A percentile compares a stretch with the other conserved stretches of the same genome.
These are phyloP conservation scores for Arachnopeziza araneosa DNA, from an alignment of 2,329 filamentous ascomycete species.

Conservation along the genomic window DNA sequence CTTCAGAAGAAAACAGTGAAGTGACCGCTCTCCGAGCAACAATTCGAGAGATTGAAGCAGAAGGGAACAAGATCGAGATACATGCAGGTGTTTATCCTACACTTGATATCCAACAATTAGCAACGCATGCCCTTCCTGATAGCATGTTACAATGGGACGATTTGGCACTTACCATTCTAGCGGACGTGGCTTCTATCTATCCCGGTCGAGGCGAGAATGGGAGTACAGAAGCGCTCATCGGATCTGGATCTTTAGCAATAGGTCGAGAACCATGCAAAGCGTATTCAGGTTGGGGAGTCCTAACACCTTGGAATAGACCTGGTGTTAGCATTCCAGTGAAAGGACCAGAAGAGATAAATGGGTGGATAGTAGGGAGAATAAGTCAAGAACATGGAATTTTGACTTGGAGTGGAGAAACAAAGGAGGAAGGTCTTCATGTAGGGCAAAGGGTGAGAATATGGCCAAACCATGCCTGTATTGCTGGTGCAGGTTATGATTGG, in stretches of 20 bases:
- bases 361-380: slow-evolving; percentile 65
- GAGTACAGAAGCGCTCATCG: slow-evolving; percentile 60
- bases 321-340: slow-evolving; percentile 29
- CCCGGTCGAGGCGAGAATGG: slow-evolving; percentile 44
- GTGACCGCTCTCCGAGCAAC: slow-evolving; percentile 36
- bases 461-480: slow-evolving; percentile 79
- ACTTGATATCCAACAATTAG: slow-evolving; percentile 74
- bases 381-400: slow-evolving; percentile 77
- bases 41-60: slow-evolving; percentile 34
- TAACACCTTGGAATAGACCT: slow-evolving; percentile 51
- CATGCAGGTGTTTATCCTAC: slow-evolving; percentile 74
- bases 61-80: slow-evolving; percentile 53
- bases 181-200: slow-evolving; percentile 67
- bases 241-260: slow-evolving; percentile 63
- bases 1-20: slow-evolving; percentile 23
- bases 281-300: slow-evolving; percentile 66
- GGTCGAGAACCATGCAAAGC: slow-evolving; percentile 67
- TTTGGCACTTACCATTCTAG: slow-evolving; percentile 63
- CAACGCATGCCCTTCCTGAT: slow-evolving; percentile 55
- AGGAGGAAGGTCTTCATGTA: slow-evolving; percentile 45
- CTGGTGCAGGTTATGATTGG: slow-evolving; percentile 64
- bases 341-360: slow-evolving; percentile 37
- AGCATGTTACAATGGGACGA: slow-evolving; percentile 35
- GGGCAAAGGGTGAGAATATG: slow-evolving; percentile 67
- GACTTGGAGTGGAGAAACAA: slow-evolving; percentile 47